Evolutionary conservation across 257 asterid species (phyloP).

Genomic region (Rhazya stricta): DNA sequence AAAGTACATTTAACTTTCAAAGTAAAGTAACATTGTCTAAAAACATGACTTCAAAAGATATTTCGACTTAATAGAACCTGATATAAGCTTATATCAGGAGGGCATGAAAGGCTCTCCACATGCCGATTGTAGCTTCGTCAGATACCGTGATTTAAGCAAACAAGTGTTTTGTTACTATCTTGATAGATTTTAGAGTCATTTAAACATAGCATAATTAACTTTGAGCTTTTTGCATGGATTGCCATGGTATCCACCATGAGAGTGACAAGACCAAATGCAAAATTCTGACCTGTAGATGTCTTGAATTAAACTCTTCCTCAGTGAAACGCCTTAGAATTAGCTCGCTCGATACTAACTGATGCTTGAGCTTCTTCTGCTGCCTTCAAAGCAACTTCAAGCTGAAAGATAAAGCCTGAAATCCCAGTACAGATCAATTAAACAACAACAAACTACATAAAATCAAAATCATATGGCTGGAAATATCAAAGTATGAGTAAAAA

Average conservation of each 20-base stretch:
- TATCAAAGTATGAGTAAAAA: not conserved
- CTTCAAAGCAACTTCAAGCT: slow-evolving; percentile 63
- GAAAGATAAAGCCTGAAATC: not conserved
- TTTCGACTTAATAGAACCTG: not conserved
- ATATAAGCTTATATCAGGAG: not conserved
- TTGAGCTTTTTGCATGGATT: not conserved
- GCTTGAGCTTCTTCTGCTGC: no score
- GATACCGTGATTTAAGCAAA: no score
- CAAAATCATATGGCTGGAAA: not conserved
- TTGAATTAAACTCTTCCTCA: slow-evolving; percentile 63
- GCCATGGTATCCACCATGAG: not conserved
- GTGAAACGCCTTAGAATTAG: slow-evolving; percentile 54
- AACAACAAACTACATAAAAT: not conserved
- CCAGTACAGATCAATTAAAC: not conserved
- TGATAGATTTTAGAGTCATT: not conserved
- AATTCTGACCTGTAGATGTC: slow-evolving; percentile 54
- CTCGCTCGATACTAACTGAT: slow-evolving; percentile 53
- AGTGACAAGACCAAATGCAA: not conserved
- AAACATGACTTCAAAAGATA: not conserved
- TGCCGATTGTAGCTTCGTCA: not conserved
- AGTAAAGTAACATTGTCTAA: no score
- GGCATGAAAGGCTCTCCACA: not conserved
- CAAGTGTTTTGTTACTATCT: no score
- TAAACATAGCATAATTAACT: not conserved
- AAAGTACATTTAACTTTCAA: not conserved